Evolutionary conservation across 1,284 basidiomycete species (phyloP).

Genomic region (Ganoderma lingzhi): DNA sequence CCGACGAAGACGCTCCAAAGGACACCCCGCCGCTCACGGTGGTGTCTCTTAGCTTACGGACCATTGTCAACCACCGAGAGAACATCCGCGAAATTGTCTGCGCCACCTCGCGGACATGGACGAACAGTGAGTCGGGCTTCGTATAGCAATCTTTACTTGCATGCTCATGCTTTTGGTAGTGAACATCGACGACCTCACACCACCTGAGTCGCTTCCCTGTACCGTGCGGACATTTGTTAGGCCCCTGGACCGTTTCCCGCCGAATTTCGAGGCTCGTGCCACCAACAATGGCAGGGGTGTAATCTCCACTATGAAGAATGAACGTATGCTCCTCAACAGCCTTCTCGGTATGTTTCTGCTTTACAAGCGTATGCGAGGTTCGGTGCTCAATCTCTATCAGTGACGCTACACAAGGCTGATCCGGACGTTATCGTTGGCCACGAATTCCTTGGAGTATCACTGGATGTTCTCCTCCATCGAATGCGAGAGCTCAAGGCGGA

Average conservation of each 20-base stretch:
- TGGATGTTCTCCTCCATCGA: conserved; percentile 92
- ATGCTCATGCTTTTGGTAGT: conserved; percentile 51
- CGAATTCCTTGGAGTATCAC: conserved; percentile 91
- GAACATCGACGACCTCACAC: conserved; percentile 88
- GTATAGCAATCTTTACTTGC: neutral
- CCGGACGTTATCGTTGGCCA: conserved; percentile 97
- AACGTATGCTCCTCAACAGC: conserved; percentile 87
- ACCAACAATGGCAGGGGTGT: conserved; percentile 71
- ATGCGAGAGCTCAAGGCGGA: conserved; percentile 92
- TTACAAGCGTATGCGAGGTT: neutral
- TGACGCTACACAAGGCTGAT: conserved; percentile 86
- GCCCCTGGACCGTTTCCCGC: conserved; percentile 90
- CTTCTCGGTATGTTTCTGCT: conserved; percentile 65
- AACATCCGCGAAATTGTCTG: conserved; percentile 96
- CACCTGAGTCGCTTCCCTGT: conserved; percentile 87
- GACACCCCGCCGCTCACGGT: conserved; percentile 92
- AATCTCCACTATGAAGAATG: conserved; percentile 83
- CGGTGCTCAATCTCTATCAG: conserved; percentile 48
- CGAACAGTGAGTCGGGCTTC: conserved; percentile 68
- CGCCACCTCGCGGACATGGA: conserved; percentile 87
- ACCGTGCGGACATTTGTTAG: conserved; percentile 91
- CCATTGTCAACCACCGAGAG: conserved; percentile 93
- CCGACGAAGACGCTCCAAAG: conserved; percentile 76
- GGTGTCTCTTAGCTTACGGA: conserved; percentile 90
- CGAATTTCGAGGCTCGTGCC: conserved; percentile 81